Evolutionary conservation across 371 early-diverging fungal species (phyloP).

Genomic region (Rhizopus arrhizus): DNA sequence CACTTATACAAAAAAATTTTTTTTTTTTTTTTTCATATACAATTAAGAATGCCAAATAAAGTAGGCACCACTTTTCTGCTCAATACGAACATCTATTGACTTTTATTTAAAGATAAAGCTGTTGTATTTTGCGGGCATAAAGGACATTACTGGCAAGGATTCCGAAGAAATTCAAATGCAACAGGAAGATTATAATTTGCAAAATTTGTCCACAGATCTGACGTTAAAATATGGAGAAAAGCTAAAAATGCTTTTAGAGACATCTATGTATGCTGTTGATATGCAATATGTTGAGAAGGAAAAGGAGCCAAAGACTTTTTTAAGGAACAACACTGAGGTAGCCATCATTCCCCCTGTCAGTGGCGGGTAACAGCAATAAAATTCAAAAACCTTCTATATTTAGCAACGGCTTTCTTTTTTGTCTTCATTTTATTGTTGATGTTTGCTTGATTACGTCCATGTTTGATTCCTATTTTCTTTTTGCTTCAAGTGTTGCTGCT

Average conservation of each 20-base stretch:
- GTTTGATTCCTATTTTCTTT: constrained; percentile 32
- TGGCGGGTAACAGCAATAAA: constrained; percentile 57
- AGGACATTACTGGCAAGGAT: constrained; percentile 54
- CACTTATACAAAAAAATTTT: too few relatives aligned
- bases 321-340: constrained; percentile 61
- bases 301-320: constrained; percentile 24
- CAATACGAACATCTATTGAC: too few relatives aligned
- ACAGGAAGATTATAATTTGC: constrained; percentile 25
- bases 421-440: constrained; percentile 5
- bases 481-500: constrained; percentile 53
- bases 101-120: constrained; percentile 37
- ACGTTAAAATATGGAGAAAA: constrained; percentile 42
- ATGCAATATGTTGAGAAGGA: constrained; percentile 66
- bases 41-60: too few relatives aligned
- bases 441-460: neutral
- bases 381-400: neutral
- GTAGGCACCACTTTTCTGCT: too few relatives aligned
- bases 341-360: constrained; percentile 80
- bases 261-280: constrained; percentile 68
- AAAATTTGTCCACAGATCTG: constrained; percentile 35
- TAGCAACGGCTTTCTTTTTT: constrained; percentile 4
- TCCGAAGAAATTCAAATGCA: constrained; percentile 44
- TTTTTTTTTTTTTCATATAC: too few relatives aligned
- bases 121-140: constrained; percentile 66
- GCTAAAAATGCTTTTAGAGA: constrained; percentile 44